Evolutionary conservation across 2,329 filamentous ascomycete species (phyloP), one percentile per base, ranked within the genome.

Genomic region (Phoma sp.): DNA sequence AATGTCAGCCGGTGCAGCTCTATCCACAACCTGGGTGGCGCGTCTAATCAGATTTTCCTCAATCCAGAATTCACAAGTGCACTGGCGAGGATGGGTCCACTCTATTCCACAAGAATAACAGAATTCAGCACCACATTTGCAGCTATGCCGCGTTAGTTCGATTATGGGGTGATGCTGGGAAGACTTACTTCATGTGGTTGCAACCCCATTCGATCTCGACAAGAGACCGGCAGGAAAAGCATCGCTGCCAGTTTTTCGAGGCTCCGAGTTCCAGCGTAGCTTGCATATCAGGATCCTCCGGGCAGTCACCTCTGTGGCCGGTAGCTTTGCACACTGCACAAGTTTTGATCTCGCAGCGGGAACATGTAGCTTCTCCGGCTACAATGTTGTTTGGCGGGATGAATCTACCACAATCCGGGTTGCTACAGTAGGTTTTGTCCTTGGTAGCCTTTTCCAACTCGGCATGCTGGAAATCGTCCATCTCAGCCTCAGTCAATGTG

Each of bases 61-160:
- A 29, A 29, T 29, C 27, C 27, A 29, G 27, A 29, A 29, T 10
- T 8, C 10, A 4, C 27, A 29, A 12, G 2, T 29, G 27, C 27
- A 29, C 12, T 29, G 27, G 9, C 27, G 27, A 8, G 27, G 27
- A 29, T 8, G 24, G 53, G 13, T 17, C 32, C 32, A 33, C 32
- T 33, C 32, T 15, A 3, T 17, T 6, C 32, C 32, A 33, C 32
- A 33, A 8, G 8, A 5, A 8, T 33, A 33, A 17, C 32, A 33
- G 32, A 33, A 33, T n/a, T 36, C 21, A 1, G 81, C 83, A 27
- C 85, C 85, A 64, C 86, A 88, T 6, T 84, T 81, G 62, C 87
- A 89, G 75, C 89, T 33, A n/a, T 12, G 27, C 27, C 8, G 27
- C 27, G 27, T 29, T 10, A 29, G 27, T 29, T 13, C 12, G 12